Evolutionary conservation across 2,329 filamentous ascomycete genomes (phyloP).

Genomic region (Colletotrichum tofieldiae): DNA sequence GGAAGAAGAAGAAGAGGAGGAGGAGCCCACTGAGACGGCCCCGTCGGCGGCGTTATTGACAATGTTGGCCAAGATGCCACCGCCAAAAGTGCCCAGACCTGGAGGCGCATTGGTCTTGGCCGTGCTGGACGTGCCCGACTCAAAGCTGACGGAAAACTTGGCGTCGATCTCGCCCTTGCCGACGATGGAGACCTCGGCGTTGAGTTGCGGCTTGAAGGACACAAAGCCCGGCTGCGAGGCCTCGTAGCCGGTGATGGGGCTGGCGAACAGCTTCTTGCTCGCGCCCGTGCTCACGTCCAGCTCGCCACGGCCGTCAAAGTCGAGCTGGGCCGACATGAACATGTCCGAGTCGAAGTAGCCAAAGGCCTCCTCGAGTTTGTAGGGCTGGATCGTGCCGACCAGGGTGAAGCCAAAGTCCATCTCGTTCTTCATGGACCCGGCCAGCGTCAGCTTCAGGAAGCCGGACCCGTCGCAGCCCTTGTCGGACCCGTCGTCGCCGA

Average conservation of each 20-base stretch:
- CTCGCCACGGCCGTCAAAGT: slow-evolving; percentile 1
- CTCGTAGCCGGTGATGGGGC: slow-evolving; percentile 8
- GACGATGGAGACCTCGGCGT: neutral
- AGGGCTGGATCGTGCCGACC: slow-evolving; percentile 1
- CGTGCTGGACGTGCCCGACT: slow-evolving; percentile 6
- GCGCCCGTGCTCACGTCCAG: neutral
- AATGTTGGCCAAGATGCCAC: neutral
- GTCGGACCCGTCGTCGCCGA: neutral
- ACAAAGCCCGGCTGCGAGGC: slow-evolving; percentile 17
- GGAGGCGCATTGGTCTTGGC: slow-evolving; percentile 8
- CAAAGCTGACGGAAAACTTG: slow-evolving; percentile 7
- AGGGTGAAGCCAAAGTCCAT: slow-evolving; percentile 6
- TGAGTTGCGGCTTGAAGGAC: slow-evolving; percentile 9
- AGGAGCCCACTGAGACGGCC: neutral
- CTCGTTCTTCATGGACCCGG: slow-evolving; percentile 7
- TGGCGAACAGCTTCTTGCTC: slow-evolving; percentile 6
- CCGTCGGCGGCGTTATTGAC: slow-evolving; percentile 8
- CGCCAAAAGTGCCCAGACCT: slow-evolving; percentile 8
- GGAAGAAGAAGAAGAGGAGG: no score
- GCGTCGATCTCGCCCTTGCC: neutral
- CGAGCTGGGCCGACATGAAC: slow-evolving; percentile 9
- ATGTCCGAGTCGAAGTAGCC: slow-evolving; percentile 20
- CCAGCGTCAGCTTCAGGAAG: slow-evolving; percentile 12
- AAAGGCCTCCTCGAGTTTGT: slow-evolving; percentile 7
- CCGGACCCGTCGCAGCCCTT: neutral